Evolutionary conservation across 306 rosid species (phyloP), one percentile per base, ranked within the genome.

Genomic region (Prunus armeniaca): DNA sequence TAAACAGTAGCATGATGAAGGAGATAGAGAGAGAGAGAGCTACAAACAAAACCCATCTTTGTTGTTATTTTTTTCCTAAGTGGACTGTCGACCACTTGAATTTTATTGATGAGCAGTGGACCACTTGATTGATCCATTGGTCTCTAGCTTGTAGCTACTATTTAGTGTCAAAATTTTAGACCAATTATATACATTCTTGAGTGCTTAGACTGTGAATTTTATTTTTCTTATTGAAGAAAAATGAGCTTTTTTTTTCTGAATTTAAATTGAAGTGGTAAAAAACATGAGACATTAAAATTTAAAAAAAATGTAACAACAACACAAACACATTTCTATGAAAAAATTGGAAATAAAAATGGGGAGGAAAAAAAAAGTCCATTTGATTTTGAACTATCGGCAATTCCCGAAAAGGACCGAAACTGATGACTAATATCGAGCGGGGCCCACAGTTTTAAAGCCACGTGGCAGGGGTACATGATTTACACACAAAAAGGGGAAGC

Each of bases 381-480:
- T 14, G 24, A 46, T 25, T 19, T 73, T 22, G 45, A 61, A 27
- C 27, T 55, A 9, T 20, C 10, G 28, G 69, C 28, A 43, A 25
- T 58, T 41, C 12, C 43, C 25, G 10, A 57, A 22, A 22, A 12
- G 41, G 43, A 24, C 18, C 25, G 24, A 32, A 72, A 41, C 46
- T 19, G 24, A 17, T 11, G 49, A 9, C 24, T 32, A 19, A 65
- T 18, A 34, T 34, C 3, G 49, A 65, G 69, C 18, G 25, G 45
- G 45, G 43, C 22, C 5, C 67, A 28, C n/a, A 56, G 30, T 15
- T 65, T 38, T 9, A 1, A 5, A 9, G 9, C 52, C 69, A 74
- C 69, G 61, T 74, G 77, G 69, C 61, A 46, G 5, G 4, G 27
- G 78, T 49, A 61, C 61, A 74, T 47, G 1, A 65, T 15, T 17